Conservation (phyloP, 2,329 filamentous ascomycete species). For the Ceratocystis alfenasii region DNA sequence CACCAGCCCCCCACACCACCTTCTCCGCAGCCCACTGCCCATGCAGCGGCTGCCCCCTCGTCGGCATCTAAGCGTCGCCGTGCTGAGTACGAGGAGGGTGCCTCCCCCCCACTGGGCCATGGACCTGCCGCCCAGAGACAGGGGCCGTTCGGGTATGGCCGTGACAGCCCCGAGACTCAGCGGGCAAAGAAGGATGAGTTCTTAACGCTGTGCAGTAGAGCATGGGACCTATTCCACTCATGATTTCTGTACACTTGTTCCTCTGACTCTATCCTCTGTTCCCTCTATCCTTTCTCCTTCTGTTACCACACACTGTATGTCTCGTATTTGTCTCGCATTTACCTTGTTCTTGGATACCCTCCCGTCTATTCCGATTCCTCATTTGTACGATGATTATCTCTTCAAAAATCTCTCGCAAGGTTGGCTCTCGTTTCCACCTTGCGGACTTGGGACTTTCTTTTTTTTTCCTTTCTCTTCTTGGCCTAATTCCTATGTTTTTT, state of each 20-base stretch:
- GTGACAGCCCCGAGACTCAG: constrained; percentile 73
- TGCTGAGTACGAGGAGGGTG: constrained; percentile 88
- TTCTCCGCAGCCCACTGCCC: constrained; percentile 50
- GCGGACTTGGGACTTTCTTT: not conserved
- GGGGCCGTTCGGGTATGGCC: constrained; percentile 67
- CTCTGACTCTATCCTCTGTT: not conserved
- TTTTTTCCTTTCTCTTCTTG: constrained; percentile 12
- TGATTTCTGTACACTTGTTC: constrained; percentile 34
- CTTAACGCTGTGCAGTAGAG: constrained; percentile 68
- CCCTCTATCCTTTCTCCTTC: not conserved
- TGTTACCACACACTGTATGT: constrained; percentile 23
- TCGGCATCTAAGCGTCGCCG: constrained; percentile 53
- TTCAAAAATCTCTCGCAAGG: constrained; percentile 1
- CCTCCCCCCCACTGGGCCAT: constrained; percentile 69
- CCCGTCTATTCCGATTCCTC: constrained; percentile 10
- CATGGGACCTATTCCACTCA: constrained; percentile 96
- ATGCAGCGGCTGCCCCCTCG: constrained; percentile 41
- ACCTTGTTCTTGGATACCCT: constrained; percentile 21
- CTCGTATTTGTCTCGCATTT: constrained; percentile 32
- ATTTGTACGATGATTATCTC: constrained; percentile 9
- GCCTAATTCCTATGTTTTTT: constrained; percentile 3
- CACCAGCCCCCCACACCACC: constrained; percentile 89
- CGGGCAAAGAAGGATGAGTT: constrained; percentile 88
- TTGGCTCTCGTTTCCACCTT: not conserved
- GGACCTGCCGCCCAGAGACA: constrained; percentile 50